Base-by-base conservation (phyloP, 2,329 filamentous ascomycete species). In the Pseudocercospora crystallina region DNA sequence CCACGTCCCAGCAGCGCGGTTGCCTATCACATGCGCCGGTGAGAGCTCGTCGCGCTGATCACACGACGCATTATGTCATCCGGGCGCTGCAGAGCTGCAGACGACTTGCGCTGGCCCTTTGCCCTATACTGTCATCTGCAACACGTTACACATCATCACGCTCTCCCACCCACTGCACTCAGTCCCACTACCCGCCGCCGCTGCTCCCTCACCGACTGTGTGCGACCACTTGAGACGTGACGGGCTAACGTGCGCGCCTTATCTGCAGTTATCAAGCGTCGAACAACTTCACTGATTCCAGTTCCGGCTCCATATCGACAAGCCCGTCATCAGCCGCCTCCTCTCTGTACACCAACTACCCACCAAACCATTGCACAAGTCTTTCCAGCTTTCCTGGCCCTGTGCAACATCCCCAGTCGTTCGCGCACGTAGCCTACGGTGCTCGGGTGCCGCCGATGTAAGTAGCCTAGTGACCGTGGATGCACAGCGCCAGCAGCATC, bases 251-350 rank as follows among this genome's bases (percentile, higher is more conserved):
- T 26, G 20, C 20, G 30, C 14, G n/a, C 30, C 43, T 45, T 37
- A 38, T 53, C 52, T 51, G 38, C 43, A 65, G 79, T 65, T 82
- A 78, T 66, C 73, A 76, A 55, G 62, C 73, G 56, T 71, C 71
- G 53, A 68, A 74, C 63, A 73, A 75, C 59, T 74, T 80, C 61
- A 75, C 80, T 53, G 79, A 82, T 69, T 79, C 80, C 54, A 78
- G 76, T 49, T 77, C 75, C 49, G 79, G 78, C 63, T 80, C 76
- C 58, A 75, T 74, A 61, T 77, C 76, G 57, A 74, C 75, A 60
- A 78, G 74, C 61, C 75, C 76, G 52, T 75, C 74, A 59, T 79
- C 78, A 57, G 75, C 73, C 62, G 70, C 73, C 51, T 78, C 76
- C 33, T 53, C 53, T 10, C 47, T 47, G 29, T 78, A 68, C 62